phyloP scores from a whole-genome alignment of 108 stramenopile genomes.

The Asterionellopsis glacialis region DNA sequence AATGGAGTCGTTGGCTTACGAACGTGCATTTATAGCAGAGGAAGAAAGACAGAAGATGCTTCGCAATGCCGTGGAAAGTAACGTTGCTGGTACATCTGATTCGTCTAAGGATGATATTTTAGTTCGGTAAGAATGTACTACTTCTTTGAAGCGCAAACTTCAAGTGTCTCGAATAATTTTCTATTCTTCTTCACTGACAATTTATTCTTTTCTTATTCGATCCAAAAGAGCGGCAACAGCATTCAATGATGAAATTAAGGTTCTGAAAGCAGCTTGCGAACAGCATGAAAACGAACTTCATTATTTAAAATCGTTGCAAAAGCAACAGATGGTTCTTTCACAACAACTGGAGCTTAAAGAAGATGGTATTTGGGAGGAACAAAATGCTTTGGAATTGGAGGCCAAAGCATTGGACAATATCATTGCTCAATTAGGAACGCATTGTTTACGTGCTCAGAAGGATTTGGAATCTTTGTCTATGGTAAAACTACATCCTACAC shows the following conservation, averaged over 20 bases:
- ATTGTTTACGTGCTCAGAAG: not conserved
- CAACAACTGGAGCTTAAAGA: constrained; percentile 23
- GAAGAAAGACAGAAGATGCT: constrained; percentile 11
- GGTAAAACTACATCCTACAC: constrained; percentile 24
- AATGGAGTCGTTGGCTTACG: constrained; percentile 29
- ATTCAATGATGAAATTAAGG: constrained; percentile 30
- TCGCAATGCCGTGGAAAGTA: constrained; percentile 13
- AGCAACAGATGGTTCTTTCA: constrained; percentile 23
- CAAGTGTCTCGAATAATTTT: not conserved
- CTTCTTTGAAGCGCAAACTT: not conserved
- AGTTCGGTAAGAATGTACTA: not conserved
- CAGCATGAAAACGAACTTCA: constrained; percentile 23
- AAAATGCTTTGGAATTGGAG: constrained; percentile 35
- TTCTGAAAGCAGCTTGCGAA: constrained; percentile 21
- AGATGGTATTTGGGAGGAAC: constrained; percentile 16
- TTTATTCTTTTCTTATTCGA: not conserved
- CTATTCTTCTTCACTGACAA: not conserved
- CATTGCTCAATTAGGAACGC: not conserved
- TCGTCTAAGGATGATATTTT: constrained; percentile 3
- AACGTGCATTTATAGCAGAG: constrained; percentile 13
- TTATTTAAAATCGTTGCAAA: constrained; percentile 17
- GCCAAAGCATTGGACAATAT: constrained; percentile 12
- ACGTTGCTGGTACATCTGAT: constrained; percentile 1
- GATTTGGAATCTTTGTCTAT: constrained; percentile 8
- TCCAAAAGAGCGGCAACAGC: constrained; percentile 12